Evolutionary conservation across 495 filamentous ascomycete genomes (phyloP).

Genomic region (Rusavskia elegans): DNA sequence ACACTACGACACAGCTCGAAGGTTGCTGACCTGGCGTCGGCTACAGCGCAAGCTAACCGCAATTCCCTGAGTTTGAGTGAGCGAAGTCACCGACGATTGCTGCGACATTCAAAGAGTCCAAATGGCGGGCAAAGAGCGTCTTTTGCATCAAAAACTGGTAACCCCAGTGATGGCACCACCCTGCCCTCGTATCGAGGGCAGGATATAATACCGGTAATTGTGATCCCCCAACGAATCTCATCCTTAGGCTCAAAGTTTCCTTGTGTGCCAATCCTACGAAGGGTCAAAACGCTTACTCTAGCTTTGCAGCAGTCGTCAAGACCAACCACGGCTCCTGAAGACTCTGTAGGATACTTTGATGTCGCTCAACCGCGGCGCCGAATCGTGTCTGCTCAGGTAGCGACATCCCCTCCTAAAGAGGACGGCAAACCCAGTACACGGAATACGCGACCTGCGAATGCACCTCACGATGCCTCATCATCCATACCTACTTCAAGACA

Average conservation of each 20-base stretch:
- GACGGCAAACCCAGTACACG: background rate
- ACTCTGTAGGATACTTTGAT: constrained; percentile 21
- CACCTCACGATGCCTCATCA: background rate
- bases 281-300: constrained; percentile 20
- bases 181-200: constrained; percentile 27
- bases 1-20: constrained; percentile 59
- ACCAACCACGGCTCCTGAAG: constrained; percentile 21
- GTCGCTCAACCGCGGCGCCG: constrained; percentile 17
- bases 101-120: constrained; percentile 30
- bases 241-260: constrained; percentile 39
- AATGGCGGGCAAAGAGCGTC: constrained; percentile 36
- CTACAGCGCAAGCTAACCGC: constrained; percentile 29
- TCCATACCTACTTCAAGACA: background rate
- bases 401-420: constrained; percentile 8
- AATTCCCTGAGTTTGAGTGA: constrained; percentile 26
- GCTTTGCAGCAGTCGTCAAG: constrained; percentile 6
- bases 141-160: constrained; percentile 31
- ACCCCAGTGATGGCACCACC: constrained; percentile 36
- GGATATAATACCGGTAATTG: constrained; percentile 53
- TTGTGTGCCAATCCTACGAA: constrained; percentile 23
- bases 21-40: constrained; percentile 39
- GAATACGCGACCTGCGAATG: constrained; percentile 6
- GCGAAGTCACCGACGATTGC: constrained; percentile 30
- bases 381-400: constrained; percentile 25
- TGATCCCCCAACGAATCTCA: constrained; percentile 52